Conservation (phyloP, 257 asterid species). For the Pogostemon cablin region DNA sequence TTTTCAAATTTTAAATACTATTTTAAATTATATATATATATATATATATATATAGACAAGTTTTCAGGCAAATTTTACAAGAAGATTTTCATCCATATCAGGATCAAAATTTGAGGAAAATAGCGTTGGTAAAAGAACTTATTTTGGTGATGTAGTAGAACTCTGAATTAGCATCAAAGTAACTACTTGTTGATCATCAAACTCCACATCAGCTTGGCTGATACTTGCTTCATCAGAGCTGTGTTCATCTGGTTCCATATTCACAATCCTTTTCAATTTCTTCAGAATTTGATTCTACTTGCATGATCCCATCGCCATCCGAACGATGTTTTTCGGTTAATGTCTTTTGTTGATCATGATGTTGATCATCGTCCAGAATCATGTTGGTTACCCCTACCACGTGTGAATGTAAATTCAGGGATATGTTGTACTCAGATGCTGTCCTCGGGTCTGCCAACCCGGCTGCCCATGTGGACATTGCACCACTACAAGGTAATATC, state of each 20-base stretch:
- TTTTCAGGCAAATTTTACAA: no score
- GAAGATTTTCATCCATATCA: slow-evolving; percentile 27
- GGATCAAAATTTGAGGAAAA: slow-evolving; percentile 48
- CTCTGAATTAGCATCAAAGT: slow-evolving; percentile 29
- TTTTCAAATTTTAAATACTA: no score
- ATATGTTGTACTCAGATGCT: no score
- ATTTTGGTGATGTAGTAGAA: slow-evolving; percentile 53
- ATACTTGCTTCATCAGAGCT: background rate
- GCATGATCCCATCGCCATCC: no score
- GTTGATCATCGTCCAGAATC: background rate
- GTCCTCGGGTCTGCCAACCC: no score
- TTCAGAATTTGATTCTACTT: no score
- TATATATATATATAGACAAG: no score
- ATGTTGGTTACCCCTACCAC: background rate
- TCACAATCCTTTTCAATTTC: slow-evolving; percentile 20
- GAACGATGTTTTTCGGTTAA: no score
- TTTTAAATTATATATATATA: no score
- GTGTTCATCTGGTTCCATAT: slow-evolving; percentile 20
- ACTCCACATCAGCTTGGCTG: slow-evolving; percentile 7
- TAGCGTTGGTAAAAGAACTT: slow-evolving; percentile 53
- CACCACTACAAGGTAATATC: no score
- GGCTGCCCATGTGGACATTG: no score
- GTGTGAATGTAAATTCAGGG: no score
- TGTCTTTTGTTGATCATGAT: background rate
- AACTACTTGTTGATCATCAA: slow-evolving; percentile 22